Evolutionary conservation across 306 rosid species (phyloP).

Genomic region (Cicer judaicum): DNA sequence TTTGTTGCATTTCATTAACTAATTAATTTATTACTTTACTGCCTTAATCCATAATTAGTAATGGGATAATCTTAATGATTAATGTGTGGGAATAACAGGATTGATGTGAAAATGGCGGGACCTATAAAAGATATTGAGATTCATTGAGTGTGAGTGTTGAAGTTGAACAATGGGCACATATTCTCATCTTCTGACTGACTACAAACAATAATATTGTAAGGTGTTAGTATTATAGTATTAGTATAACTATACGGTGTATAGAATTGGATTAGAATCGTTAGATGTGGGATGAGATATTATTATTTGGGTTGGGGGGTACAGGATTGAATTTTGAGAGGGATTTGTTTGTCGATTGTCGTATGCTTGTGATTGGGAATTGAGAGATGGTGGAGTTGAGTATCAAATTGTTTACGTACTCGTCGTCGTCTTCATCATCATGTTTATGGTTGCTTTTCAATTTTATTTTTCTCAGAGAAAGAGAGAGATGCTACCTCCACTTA

Average conservation of each 20-base stretch:
- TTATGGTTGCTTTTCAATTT: slow-evolving; percentile 37
- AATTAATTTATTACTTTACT: background rate
- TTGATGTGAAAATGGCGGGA: slow-evolving; percentile 48
- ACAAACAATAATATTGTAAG: too few species aligned
- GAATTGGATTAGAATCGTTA: slow-evolving; percentile 1
- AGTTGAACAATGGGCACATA: slow-evolving; percentile 38
- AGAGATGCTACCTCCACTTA: slow-evolving; percentile 83
- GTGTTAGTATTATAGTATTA: background rate
- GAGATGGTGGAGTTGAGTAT: slow-evolving; percentile 47
- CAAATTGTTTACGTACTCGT: slow-evolving; percentile 42
- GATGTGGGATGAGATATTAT: background rate
- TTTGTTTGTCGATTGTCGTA: slow-evolving; percentile 3
- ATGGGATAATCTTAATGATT: background rate
- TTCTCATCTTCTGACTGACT: slow-evolving; percentile 31
- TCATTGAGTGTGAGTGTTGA: slow-evolving; percentile 12
- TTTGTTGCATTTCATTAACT: background rate
- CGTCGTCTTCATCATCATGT: slow-evolving; percentile 42
- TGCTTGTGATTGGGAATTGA: slow-evolving; percentile 8
- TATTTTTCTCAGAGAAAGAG: slow-evolving; percentile 38
- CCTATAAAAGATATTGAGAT: slow-evolving; percentile 29
- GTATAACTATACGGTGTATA: background rate
- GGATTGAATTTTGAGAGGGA: background rate
- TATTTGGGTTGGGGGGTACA: background rate
- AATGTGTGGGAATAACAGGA: slow-evolving; percentile 16
- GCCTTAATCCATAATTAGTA: background rate